Percentiles rank a stretch among this genome's conserved stretches.
phyloP scores from a whole-genome alignment of 148 eudicot species.

The Limonium bicolor region DNA sequence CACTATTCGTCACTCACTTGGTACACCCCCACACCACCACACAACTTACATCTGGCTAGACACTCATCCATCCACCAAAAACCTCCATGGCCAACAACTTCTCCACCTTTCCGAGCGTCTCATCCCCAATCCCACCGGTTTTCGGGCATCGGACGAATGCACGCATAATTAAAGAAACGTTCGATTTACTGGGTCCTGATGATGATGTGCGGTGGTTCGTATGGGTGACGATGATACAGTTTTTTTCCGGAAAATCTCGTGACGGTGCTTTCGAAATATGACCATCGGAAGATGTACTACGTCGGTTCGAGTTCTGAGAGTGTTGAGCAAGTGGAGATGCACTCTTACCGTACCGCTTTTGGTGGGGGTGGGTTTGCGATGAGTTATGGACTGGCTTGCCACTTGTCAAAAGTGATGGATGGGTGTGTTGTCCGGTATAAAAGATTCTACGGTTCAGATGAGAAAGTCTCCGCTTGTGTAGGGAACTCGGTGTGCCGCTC shows the following conservation, averaged over 20 bases:
- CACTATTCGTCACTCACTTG: constrained; percentile 50
- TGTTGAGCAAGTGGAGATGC: constrained; percentile 66
- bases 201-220: constrained; percentile 70
- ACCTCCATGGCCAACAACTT: constrained; percentile 6
- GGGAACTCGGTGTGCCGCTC: constrained; percentile 68
- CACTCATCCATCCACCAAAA: constrained; percentile 12
- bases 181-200: constrained; percentile 20
- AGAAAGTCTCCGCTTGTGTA: constrained; percentile 68
- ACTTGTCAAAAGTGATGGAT: constrained; percentile 35
- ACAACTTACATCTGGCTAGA: constrained; percentile 69
- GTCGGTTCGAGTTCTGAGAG: constrained; percentile 72
- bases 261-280: constrained; percentile 45
- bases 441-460: constrained; percentile 74
- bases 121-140: constrained; percentile 8
- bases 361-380: constrained; percentile 93
- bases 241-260: constrained; percentile 55
- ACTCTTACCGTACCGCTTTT: constrained; percentile 68
- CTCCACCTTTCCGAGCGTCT: constrained; percentile 31
- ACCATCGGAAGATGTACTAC: constrained; percentile 56
- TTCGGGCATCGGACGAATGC: constrained; percentile 46
- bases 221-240: constrained; percentile 99
- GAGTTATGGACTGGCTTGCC: constrained; percentile 50
- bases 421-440: constrained; percentile 60
- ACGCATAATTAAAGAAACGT: constrained; percentile 38
- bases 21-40: constrained; percentile 53